phyloP scores from a whole-genome alignment of 2,329 filamentous ascomycete genomes.

The Moelleriella libera region DNA sequence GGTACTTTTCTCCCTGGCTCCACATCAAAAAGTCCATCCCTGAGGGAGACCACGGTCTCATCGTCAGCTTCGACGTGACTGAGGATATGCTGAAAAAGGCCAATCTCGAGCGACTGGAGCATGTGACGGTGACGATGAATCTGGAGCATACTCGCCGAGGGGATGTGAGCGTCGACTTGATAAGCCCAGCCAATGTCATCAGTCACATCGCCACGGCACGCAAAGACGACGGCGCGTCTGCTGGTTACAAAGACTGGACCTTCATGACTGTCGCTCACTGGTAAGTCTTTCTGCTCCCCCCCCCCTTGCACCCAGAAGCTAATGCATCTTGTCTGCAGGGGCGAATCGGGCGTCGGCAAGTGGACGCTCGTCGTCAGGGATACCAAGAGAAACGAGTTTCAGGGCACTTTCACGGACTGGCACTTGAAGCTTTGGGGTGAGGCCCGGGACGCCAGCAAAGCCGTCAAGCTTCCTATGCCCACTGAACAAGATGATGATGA shows the following conservation, averaged over 20 bases:
- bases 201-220: conserved; percentile 74
- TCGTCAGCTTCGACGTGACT: conserved; percentile 71
- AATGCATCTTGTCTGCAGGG: conserved; percentile 38
- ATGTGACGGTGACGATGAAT: conserved; percentile 97
- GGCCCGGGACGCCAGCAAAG: conserved; percentile 59
- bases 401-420: conserved; percentile 79
- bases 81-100: conserved; percentile 57
- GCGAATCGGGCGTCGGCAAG: conserved; percentile 71
- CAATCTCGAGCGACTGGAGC: conserved; percentile 78
- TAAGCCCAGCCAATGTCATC: conserved; percentile 67
- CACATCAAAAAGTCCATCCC: conserved; percentile 78
- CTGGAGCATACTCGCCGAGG: conserved; percentile 75
- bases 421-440: conserved; percentile 91
- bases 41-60: conserved; percentile 67
- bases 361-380: conserved; percentile 92
- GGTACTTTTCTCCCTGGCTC: conserved; percentile 88
- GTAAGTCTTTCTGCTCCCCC: conserved; percentile 31
- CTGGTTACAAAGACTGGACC: conserved; percentile 87
- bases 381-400: conserved; percentile 59
- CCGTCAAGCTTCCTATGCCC: conserved; percentile 67
- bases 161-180: conserved; percentile 82
- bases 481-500: conserved; percentile 72
- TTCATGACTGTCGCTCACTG: conserved; percentile 98
- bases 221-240: conserved; percentile 46
- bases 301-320: background rate